Percentiles rank a stretch among this genome's conserved stretches.
Conservation (phyloP, 176 grass and related monocot species). For the Oryza brachyantha region DNA sequence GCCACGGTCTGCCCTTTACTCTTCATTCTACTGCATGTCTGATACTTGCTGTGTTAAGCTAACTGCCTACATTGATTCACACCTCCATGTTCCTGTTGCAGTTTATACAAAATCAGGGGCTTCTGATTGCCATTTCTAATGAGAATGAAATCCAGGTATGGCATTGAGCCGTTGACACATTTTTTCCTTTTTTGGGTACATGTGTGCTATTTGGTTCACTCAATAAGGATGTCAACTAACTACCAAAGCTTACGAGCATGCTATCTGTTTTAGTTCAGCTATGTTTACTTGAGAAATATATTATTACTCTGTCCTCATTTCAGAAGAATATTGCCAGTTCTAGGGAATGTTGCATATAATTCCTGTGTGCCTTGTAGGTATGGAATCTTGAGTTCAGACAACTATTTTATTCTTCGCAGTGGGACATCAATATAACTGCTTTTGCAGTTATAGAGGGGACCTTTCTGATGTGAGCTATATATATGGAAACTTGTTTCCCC, state of each 20-base stretch:
- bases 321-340: background rate
- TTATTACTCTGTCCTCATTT: background rate
- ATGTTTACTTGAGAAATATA: conserved; percentile 1
- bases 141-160: conserved; percentile 94
- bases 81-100: conserved; percentile 16
- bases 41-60: background rate
- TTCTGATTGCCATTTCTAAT: conserved; percentile 78
- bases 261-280: background rate
- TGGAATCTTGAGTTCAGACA: conserved; percentile 98
- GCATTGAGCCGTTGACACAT: background rate
- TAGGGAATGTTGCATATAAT: conserved; percentile 4
- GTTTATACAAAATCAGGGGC: conserved; percentile 89
- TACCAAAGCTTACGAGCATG: background rate
- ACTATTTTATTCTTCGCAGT: conserved; percentile 61
- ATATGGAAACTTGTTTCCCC: conserved; percentile 9
- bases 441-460: conserved; percentile 77
- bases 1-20: background rate
- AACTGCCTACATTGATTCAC: background rate
- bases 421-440: conserved; percentile 87
- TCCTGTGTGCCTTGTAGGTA: conserved; percentile 41
- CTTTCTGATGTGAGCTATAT: conserved; percentile 68
- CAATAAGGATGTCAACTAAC: background rate
- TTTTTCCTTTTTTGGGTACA: too few species aligned
- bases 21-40: background rate
- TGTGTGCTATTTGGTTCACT: background rate